Base-by-base conservation (phyloP, 768 basidiomycete species). In the Leccinum truebloodii region DNA sequence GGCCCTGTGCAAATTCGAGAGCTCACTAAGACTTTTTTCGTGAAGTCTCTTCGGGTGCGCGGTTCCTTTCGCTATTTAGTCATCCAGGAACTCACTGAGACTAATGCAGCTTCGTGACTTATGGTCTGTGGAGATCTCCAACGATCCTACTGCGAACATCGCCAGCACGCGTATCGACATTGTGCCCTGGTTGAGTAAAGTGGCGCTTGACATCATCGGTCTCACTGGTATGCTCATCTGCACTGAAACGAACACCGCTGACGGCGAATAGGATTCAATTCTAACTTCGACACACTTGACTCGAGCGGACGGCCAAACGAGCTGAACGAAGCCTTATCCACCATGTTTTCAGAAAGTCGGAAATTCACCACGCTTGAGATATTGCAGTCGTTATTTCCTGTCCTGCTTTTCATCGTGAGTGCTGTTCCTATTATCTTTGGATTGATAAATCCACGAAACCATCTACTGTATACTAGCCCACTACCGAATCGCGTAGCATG, bases 1-100 rank as follows among this genome's bases (percentile, higher is more conserved):
- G 85, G 87, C 1, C 77, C 79, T 3, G 72, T 79, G 1, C 86
- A 87, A 64, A 79, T 88, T 41, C 77, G 86, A 2, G 82, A 81
- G 48, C 66, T 88, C 13, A 85, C 85, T 0, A 77, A 77, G 14
- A 82, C 84, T 13, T 87, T 89, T 61, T 63, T 85, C 4, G 78
- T 80, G 3, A 88, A 87, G 68, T 74, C 87, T 34, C 14, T 26
- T 13, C 55, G 24, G 4, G 63, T 65, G 6, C 4, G 52, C 28
- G 30, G 14, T n/a, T 16, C 46, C 6, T 6, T 26, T 22, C 14
- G 20, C 6, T 32, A 13, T 44, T 41, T 24, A 6, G 9, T 18
- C 52, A 22, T 35, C 16, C 14, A 6, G 6, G 18, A 9, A 49
- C 20, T 50, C 7, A 48, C 9, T 4, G 7, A 3, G 1, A 18